These are phyloP conservation scores for Neonectria neomacrospora DNA, from an alignment of 2,329 filamentous ascomycete species.

Conservation along the genomic window DNA sequence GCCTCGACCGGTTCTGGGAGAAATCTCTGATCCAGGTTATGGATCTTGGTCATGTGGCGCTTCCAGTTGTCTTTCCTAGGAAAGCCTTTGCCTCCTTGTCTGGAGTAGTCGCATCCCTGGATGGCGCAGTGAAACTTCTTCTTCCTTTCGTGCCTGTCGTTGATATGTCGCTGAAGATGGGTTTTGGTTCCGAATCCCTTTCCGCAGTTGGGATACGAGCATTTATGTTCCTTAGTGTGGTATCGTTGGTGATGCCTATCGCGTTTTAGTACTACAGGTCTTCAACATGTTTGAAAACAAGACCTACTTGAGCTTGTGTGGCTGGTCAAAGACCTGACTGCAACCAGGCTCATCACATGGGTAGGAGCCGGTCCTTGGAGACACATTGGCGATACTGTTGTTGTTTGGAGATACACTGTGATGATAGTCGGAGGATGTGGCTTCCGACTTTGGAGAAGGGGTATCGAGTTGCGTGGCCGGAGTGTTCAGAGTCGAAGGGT, in stretches of 20 bases:
- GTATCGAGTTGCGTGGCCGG: slow-evolving; percentile 59
- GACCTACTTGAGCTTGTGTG: slow-evolving; percentile 68
- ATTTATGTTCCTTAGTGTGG: slow-evolving; percentile 69
- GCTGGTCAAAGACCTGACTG: slow-evolving; percentile 62
- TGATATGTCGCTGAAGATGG: slow-evolving; percentile 70
- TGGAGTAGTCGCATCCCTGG: slow-evolving; percentile 66
- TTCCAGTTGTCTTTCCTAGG: slow-evolving; percentile 72
- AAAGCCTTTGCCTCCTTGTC: slow-evolving; percentile 66
- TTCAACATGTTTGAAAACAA: neutral
- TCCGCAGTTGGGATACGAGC: slow-evolving; percentile 62
- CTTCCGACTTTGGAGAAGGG: slow-evolving; percentile 54
- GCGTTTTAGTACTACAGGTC: slow-evolving; percentile 1
- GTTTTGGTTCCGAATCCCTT: slow-evolving; percentile 71
- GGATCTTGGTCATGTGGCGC: slow-evolving; percentile 70
- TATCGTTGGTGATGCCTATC: slow-evolving; percentile 69
- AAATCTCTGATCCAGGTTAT: slow-evolving; percentile 55
- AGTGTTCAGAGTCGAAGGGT: slow-evolving; percentile 56
- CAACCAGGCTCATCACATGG: slow-evolving; percentile 53
- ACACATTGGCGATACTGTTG: slow-evolving; percentile 35
- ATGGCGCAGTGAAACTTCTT: slow-evolving; percentile 69
- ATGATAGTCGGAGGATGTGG: slow-evolving; percentile 49
- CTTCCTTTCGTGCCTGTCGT: slow-evolving; percentile 69
- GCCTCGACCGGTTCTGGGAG: slow-evolving; percentile 57
- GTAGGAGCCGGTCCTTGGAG: slow-evolving; percentile 46
- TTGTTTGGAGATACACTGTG: slow-evolving; percentile 52